Base-by-base conservation (phyloP, 306 rosid species). In the Notholithocarpus densiflorus region DNA sequence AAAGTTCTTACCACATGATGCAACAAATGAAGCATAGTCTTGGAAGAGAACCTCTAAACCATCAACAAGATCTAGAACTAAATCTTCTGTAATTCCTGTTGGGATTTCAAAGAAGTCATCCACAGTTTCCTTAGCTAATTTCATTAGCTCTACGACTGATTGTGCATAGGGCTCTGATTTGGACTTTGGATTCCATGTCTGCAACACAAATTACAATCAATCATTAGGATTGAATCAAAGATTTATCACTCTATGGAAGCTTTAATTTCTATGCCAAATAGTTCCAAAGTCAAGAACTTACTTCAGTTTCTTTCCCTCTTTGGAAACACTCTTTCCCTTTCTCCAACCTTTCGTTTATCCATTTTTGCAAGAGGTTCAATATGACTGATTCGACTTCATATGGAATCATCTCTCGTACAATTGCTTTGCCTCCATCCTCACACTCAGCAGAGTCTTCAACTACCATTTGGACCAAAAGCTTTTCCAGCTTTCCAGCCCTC, bases 141-240 rank as follows among this genome's bases (percentile, higher is more conserved):
- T 84, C 80, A 89, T 79, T 23, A 95, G 37, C 86, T 91, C 99
- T 69, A 82, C 89, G 11, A 85, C 99, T 74, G 98, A 90, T 68
- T 75, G 91, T 15, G 98, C 98, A 75, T 89, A 85, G 3, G 90
- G 94, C 73, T 95, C 99, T 1, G 90, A 66, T 86, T 91, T 95
- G 56, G 98, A 93, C 87, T 87, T 95, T 43, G 99, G 99, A 84
- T 93, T 95, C 99, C 99, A 95, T 77, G 97, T 93, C 99, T 95
- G 71, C 77, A 77, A 75, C 15, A 59, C 27, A 74, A 60, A 73
- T 75, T 43, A 29, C 56, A 80, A n/a, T 19, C 6, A 52, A 31
- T 29, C 3, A 68, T 37, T 29, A 29, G 37, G 54, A 68, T 29
- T 21, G 21, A 3, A 68, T 34, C 75, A 56, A 37, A 12, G 24